phyloP scores from a whole-genome alignment of 1,284 basidiomycete genomes.

The Fomitopsis schrenkii region DNA sequence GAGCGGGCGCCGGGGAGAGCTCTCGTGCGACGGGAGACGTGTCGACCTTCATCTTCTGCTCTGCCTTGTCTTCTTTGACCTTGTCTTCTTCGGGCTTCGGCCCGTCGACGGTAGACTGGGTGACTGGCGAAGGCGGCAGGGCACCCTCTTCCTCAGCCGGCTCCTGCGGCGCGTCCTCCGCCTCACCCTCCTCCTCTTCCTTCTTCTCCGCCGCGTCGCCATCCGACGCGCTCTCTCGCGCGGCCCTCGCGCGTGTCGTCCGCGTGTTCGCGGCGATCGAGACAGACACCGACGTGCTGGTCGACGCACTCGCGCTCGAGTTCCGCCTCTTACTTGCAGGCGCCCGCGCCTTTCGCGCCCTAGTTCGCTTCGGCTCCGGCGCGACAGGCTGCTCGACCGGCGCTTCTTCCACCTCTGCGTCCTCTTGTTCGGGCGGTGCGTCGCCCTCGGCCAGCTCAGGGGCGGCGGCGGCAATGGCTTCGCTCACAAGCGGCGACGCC shows the following conservation, averaged over 20 bases:
- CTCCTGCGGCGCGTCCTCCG: neutral
- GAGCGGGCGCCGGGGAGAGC: neutral
- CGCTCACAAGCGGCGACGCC: conserved; percentile 25
- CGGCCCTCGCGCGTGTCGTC: neutral
- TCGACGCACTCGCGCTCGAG: conserved; percentile 10
- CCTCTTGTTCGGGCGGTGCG: conserved; percentile 13
- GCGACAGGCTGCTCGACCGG: conserved; percentile 22
- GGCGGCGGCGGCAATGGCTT: conserved; percentile 20
- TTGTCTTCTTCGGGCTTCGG: neutral
- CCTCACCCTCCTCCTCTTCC: conserved; percentile 2
- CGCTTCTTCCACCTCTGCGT: conserved; percentile 18
- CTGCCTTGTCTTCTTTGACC: neutral
- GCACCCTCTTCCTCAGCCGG: neutral
- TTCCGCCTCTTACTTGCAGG: conserved; percentile 5
- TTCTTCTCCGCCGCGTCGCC: conserved; percentile 1
- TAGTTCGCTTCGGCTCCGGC: conserved; percentile 24
- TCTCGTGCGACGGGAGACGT: neutral
- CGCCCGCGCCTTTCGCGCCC: conserved; percentile 23
- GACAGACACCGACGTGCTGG: conserved; percentile 4
- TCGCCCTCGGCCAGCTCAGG: conserved; percentile 21
- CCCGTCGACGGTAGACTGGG: neutral
- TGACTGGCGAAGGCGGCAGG: neutral
- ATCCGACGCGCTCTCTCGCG: neutral
- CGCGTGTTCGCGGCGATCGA: conserved; percentile 3
- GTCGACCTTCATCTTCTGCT: conserved; percentile 4